Evolutionary conservation across 2,329 filamentous ascomycete genomes (phyloP), one percentile per base, ranked within the genome.

Genomic region (Fonsecaea monophora): DNA sequence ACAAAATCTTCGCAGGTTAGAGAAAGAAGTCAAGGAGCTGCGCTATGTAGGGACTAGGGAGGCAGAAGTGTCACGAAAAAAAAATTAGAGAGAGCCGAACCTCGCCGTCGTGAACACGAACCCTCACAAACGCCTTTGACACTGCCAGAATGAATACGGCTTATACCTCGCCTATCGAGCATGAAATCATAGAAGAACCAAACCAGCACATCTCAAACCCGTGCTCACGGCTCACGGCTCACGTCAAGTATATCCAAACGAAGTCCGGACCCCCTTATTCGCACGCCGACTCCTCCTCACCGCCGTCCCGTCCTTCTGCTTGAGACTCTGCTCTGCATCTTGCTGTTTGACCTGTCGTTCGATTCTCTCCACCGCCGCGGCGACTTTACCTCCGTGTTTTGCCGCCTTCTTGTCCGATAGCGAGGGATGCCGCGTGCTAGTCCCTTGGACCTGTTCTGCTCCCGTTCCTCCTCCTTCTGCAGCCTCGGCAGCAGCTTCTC

Each of bases 241-340:
- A 25, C 18, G 21, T 30, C 45, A 53, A 37, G 42, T 45, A 53
- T 61, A 64, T 8, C 50, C 65, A 15, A 50, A 32, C 34, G 68
- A 62, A 10, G 56, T 66, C 42, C 68, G 61, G 18, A 66, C 53
- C 7, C 66, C 66, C 58, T 70, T 70, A 32, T 70, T 70, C 35
- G 53, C 53, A 30, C 68, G 48, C 35, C 25, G 40, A 53, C 68
- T 70, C 37, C 68, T 63, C 12, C 68, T 56, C 13, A 70, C 68
- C 4, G 66, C 63, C 15, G 60, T 66, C 8, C 68, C 68, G 50
- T 70, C 64, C 37, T 64, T 70, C 60, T 70, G 68, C 61, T 60
- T 66, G 53, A 25, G 32, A 18, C 45, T 25, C 30, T 60, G 15
- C 30, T 50, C 34, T 25, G 62, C 57, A 32, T 32, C 40, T 21